Evolutionary conservation across 768 basidiomycete species (phyloP).

Genomic region (Suillus cothurnatus): DNA sequence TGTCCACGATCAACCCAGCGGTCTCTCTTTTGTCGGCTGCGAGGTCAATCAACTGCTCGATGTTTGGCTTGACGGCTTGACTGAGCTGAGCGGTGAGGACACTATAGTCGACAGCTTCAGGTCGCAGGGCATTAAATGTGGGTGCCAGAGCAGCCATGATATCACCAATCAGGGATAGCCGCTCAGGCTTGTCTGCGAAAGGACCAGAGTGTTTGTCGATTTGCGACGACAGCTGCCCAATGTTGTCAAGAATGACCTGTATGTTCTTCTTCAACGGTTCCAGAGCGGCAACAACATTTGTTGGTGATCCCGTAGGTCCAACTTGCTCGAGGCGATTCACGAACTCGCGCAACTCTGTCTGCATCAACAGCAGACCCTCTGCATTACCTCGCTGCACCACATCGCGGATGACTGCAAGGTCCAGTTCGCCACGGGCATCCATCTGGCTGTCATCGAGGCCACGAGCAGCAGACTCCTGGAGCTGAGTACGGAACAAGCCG

Average conservation of each 20-base stretch:
- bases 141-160: conserved; percentile 61
- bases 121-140: conserved; percentile 57
- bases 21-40: conserved; percentile 90
- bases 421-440: conserved; percentile 77
- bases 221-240: conserved; percentile 47
- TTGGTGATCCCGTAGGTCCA: conserved; percentile 18
- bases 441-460: conserved; percentile 62
- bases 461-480: conserved; percentile 61
- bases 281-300: conserved; percentile 47
- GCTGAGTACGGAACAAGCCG: conserved; percentile 64
- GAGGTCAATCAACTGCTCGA: conserved; percentile 85
- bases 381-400: conserved; percentile 68
- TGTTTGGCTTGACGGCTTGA: conserved; percentile 88
- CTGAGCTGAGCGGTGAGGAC: conserved; percentile 71
- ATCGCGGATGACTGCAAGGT: conserved; percentile 75
- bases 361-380: conserved; percentile 57
- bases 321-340: conserved; percentile 44
- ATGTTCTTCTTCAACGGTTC: conserved; percentile 64
- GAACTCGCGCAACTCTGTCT: conserved; percentile 58
- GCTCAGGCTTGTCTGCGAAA: conserved; percentile 45
- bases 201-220: conserved; percentile 33
- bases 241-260: conserved; percentile 59
- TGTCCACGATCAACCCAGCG: conserved; percentile 76
- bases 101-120: conserved; percentile 78
- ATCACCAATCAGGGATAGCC: conserved; percentile 62